Percentiles rank a stretch among this genome's conserved stretches.
These are phyloP conservation scores for Colletotrichum sp. DNA, from an alignment of 2,329 filamentous ascomycete species.

Conservation along the genomic window DNA sequence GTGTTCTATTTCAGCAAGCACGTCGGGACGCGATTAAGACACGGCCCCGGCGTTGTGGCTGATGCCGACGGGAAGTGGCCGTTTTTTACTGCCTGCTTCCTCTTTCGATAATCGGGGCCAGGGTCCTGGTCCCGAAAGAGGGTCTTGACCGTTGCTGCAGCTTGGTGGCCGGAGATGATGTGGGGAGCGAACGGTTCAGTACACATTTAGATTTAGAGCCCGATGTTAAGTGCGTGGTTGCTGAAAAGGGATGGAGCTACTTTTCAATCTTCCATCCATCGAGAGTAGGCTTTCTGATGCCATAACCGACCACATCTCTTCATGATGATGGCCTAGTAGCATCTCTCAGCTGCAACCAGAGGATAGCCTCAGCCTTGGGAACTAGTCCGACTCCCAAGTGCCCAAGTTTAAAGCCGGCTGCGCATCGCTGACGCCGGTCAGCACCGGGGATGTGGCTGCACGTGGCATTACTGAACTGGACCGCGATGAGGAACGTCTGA, in stretches of 20 bases:
- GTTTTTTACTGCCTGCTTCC: background rate
- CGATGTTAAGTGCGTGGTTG: background rate
- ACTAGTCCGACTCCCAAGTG: background rate
- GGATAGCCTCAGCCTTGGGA: background rate
- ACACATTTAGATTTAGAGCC: background rate
- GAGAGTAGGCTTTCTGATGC: background rate
- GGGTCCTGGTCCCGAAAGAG: constrained; percentile 8
- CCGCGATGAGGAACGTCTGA: background rate
- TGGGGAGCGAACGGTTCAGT: background rate
- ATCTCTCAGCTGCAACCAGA: background rate
- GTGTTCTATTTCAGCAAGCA: background rate
- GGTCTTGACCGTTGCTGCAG: constrained; percentile 12
- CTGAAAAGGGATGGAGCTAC: background rate
- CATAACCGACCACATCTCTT: background rate
- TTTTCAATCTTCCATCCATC: background rate
- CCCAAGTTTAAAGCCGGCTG: background rate
- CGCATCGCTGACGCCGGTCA: constrained; percentile 3
- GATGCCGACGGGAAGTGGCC: background rate
- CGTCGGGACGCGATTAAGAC: background rate
- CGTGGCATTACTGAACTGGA: background rate
- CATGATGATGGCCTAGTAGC: background rate
- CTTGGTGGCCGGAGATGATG: constrained; percentile 17
- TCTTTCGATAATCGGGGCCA: background rate
- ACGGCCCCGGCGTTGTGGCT: background rate
- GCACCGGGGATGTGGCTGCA: background rate